Percentiles rank a stretch among this genome's conserved stretches.
Evolutionary conservation across 805 yeast genomes (phyloP).

Genomic region (Candida railenensis): DNA sequence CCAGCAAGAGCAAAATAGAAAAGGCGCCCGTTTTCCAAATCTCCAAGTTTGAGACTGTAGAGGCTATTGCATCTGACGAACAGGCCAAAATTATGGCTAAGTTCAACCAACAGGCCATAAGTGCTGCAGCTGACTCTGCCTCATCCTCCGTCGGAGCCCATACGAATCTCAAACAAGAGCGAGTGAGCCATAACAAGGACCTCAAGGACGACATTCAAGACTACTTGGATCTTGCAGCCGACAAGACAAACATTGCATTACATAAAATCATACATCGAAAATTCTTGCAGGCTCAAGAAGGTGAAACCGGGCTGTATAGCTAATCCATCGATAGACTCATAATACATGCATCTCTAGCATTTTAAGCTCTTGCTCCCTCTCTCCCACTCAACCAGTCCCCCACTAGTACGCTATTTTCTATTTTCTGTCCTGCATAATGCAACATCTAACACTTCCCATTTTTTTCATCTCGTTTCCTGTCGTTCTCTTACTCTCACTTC

Average conservation of each 20-base stretch:
- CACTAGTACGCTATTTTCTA: not conserved
- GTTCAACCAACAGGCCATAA: constrained; percentile 14
- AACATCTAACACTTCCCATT: not conserved
- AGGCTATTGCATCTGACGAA: constrained; percentile 21
- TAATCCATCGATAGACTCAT: not conserved
- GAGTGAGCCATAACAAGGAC: not conserved
- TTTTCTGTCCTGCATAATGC: too few species aligned
- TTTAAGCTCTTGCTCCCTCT: not conserved
- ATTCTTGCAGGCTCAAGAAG: constrained; percentile 9
- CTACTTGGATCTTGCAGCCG: not conserved
- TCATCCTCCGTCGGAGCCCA: not conserved
- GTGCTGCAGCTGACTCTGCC: constrained; percentile 6
- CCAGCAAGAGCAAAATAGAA: not conserved
- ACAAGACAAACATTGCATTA: constrained; percentile 7
- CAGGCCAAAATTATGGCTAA: constrained; percentile 19
- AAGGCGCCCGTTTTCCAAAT: constrained; percentile 7
- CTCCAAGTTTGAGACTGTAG: constrained; percentile 25
- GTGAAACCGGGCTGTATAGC: constrained; percentile 6
- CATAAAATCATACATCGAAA: constrained; percentile 24
- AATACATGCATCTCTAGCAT: too few species aligned
- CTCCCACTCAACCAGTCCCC: not conserved
- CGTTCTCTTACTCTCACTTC: constrained; percentile 5
- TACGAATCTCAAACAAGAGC: not conserved
- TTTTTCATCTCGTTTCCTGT: too few species aligned
- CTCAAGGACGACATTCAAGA: not conserved